Evolutionary conservation across 2,329 filamentous ascomycete genomes (phyloP).

Genomic region (Colletotrichum sp.): DNA sequence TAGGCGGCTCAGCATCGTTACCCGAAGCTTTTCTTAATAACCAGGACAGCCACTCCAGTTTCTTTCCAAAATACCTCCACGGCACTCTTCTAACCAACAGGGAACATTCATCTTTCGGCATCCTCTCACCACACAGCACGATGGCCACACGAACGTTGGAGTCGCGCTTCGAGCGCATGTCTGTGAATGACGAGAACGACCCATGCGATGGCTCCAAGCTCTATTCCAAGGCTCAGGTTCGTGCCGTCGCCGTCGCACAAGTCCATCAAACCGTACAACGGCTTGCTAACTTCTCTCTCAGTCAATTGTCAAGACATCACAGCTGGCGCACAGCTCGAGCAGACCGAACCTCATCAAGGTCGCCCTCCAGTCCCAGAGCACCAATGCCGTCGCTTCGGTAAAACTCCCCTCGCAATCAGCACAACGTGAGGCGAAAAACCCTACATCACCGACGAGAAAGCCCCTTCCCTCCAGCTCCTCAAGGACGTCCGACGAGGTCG

Average conservation of each 20-base stretch:
- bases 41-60: background rate
- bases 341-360: slow-evolving; percentile 87
- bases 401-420: slow-evolving; percentile 71
- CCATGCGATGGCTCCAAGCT: slow-evolving; percentile 54
- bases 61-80: background rate
- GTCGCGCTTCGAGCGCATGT: slow-evolving; percentile 86
- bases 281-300: slow-evolving; percentile 40
- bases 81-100: slow-evolving; percentile 17
- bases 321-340: slow-evolving; percentile 59
- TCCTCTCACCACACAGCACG: slow-evolving; percentile 16
- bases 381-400: slow-evolving; percentile 69
- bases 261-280: slow-evolving; percentile 14
- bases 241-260: slow-evolving; percentile 2
- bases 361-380: slow-evolving; percentile 79
- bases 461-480: slow-evolving; percentile 46
- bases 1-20: slow-evolving; percentile 11
- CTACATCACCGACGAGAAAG: slow-evolving; percentile 59
- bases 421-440: slow-evolving; percentile 53
- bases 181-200: slow-evolving; percentile 89
- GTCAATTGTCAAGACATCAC: slow-evolving; percentile 40
- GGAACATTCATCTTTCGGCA: slow-evolving; percentile 12
- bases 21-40: slow-evolving; percentile 16
- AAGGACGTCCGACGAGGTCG: slow-evolving; percentile 54
- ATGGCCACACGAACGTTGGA: slow-evolving; percentile 84
- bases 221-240: slow-evolving; percentile 81